These are phyloP conservation scores for Helotiales sp. DNA, from an alignment of 2,329 filamentous ascomycete genomes.

Conservation along the genomic window DNA sequence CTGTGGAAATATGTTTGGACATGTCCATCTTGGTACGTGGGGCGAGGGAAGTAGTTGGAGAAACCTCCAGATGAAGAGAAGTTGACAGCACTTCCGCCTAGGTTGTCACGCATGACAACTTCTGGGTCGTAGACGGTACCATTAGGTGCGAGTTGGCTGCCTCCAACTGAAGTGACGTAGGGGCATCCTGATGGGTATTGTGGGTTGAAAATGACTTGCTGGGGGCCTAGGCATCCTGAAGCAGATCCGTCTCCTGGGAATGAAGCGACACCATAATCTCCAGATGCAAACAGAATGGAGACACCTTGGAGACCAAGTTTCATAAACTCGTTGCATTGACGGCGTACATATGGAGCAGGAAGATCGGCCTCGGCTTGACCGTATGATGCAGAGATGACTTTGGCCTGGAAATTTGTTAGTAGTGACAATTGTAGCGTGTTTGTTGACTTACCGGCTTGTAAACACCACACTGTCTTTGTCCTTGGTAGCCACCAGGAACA, in stretches of 20 bases:
- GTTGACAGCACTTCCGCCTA: conserved; percentile 46
- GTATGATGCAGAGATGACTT: conserved; percentile 64
- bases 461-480: conserved; percentile 32
- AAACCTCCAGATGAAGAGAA: conserved; percentile 54
- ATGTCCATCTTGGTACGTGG: conserved; percentile 53
- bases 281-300: conserved; percentile 65
- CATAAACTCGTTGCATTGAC: conserved; percentile 67
- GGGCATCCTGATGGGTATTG: conserved; percentile 71
- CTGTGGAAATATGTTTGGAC: conserved; percentile 50
- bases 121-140: conserved; percentile 37
- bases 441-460: conserved; percentile 20
- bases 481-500: conserved; percentile 48
- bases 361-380: conserved; percentile 70
- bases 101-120: conserved; percentile 33
- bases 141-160: conserved; percentile 56
- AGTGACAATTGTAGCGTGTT: not conserved
- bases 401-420: conserved; percentile 25
- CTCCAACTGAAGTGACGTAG: conserved; percentile 70
- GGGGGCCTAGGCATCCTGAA: conserved; percentile 50
- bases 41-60: conserved; percentile 55
- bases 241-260: conserved; percentile 65
- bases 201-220: conserved; percentile 34
- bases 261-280: conserved; percentile 60
- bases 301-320: conserved; percentile 72
- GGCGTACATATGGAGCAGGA: conserved; percentile 62